Evolutionary conservation across 305 asterid species (phyloP).

Genomic region (Plantago lanceolata): DNA sequence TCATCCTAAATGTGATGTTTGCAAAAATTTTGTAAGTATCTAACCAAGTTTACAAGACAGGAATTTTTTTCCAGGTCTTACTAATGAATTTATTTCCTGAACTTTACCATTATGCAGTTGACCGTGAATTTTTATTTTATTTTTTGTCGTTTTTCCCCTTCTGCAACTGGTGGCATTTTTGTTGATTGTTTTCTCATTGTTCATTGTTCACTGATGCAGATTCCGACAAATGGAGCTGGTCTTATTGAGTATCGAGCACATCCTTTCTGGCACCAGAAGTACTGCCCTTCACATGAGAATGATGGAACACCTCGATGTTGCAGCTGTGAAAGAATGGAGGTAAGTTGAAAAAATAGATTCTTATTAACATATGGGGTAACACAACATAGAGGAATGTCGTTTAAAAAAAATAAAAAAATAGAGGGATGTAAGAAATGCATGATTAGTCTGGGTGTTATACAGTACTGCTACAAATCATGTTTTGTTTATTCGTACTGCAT

Average conservation of each 20-base stretch:
- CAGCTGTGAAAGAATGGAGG: slow-evolving; percentile 99
- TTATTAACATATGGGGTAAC: background rate
- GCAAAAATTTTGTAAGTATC: slow-evolving; percentile 80
- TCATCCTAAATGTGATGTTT: slow-evolving; percentile 96
- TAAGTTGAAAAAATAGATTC: slow-evolving; percentile 19
- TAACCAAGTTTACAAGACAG: slow-evolving; percentile 1
- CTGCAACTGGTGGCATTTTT: background rate
- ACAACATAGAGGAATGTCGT: no score
- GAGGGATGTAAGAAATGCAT: no score
- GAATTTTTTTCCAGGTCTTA: background rate
- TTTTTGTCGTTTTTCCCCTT: background rate
- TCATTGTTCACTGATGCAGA: slow-evolving; percentile 36
- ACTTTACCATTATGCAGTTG: background rate
- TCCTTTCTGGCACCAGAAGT: slow-evolving; percentile 94
- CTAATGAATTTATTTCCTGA: background rate
- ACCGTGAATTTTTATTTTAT: no score
- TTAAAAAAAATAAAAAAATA: no score
- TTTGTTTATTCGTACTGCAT: no score
- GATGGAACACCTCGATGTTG: slow-evolving; percentile 95
- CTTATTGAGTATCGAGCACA: slow-evolving; percentile 90
- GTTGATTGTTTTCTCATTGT: background rate
- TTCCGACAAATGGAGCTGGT: slow-evolving; percentile 76
- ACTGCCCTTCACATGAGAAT: slow-evolving; percentile 85
- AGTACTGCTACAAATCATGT: no score
- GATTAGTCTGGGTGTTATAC: no score